phyloP scores from a whole-genome alignment of 1,284 basidiomycete genomes.

The Thecaphora frezii region DNA sequence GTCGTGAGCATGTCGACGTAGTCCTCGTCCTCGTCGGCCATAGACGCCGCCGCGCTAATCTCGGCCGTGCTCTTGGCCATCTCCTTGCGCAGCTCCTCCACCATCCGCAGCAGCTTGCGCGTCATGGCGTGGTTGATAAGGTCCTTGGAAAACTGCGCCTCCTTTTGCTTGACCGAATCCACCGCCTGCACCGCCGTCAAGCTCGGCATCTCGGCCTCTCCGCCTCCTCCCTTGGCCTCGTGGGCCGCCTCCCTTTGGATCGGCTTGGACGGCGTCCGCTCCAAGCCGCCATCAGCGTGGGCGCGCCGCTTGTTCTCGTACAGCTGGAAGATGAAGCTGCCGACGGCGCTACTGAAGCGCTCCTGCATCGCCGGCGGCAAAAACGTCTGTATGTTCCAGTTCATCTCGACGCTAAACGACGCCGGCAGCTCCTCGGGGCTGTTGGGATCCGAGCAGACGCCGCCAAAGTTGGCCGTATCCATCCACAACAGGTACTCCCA shows the following conservation, averaged over 20 bases:
- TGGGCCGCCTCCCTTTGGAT: conserved; percentile 5
- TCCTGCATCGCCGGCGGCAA: conserved; percentile 80
- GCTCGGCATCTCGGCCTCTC: conserved; percentile 1
- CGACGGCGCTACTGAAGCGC: conserved; percentile 75
- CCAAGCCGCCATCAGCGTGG: conserved; percentile 59
- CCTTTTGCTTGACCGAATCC: conserved; percentile 69
- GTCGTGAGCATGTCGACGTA: conserved; percentile 50
- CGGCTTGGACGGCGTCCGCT: conserved; percentile 70
- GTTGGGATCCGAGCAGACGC: conserved; percentile 68
- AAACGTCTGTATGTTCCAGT: conserved; percentile 92
- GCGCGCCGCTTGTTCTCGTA: conserved; percentile 73
- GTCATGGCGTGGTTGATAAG: conserved; percentile 74
- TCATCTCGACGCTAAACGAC: conserved; percentile 68
- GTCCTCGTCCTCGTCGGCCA: conserved; percentile 65
- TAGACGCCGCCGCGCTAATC: conserved; percentile 63
- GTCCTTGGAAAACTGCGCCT: conserved; percentile 19
- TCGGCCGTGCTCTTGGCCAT: conserved; percentile 20
- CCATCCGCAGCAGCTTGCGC: conserved; percentile 73
- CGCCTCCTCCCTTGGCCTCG: not conserved
- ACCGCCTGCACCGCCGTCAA: conserved; percentile 62
- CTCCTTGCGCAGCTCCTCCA: conserved; percentile 65
- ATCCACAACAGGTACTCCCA: conserved; percentile 96
- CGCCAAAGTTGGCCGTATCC: conserved; percentile 91
- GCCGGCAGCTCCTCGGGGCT: conserved; percentile 8
- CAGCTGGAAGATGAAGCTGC: conserved; percentile 82